These are phyloP conservation scores for Malassezia psittaci DNA, from an alignment of 1,284 basidiomycete species.

Conservation along the genomic window DNA sequence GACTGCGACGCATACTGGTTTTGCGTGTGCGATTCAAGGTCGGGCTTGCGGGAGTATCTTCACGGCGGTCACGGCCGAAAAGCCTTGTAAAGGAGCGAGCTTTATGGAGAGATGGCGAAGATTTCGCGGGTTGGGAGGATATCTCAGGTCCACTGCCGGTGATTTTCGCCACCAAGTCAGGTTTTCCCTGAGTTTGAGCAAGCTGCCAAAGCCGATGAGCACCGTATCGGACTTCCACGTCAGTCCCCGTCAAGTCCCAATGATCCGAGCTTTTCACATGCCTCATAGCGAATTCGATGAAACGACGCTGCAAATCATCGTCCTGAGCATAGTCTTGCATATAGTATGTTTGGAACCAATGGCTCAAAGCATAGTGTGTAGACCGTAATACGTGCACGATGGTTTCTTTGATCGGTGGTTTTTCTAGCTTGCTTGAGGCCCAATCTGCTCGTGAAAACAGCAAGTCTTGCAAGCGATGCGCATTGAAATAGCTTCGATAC, in stretches of 20 bases:
- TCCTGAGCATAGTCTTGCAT: conserved; percentile 5
- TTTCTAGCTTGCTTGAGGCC: conserved; percentile 7
- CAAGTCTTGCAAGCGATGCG: conserved; percentile 10
- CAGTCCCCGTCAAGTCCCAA: background rate
- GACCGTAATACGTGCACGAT: conserved; percentile 5
- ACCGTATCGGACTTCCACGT: conserved; percentile 2
- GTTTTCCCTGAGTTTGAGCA: background rate
- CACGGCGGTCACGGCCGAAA: background rate
- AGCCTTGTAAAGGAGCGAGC: conserved; percentile 8
- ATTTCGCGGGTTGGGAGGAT: background rate
- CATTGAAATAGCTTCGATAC: conserved; percentile 13
- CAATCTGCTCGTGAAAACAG: conserved; percentile 13
- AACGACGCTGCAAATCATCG: background rate
- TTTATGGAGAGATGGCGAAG: conserved; percentile 8
- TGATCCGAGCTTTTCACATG: conserved; percentile 1
- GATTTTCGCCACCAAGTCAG: background rate
- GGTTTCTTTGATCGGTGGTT: background rate
- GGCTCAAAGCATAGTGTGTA: conserved; percentile 8
- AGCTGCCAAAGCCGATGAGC: conserved; percentile 4
- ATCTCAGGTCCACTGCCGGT: background rate
- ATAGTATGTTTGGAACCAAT: conserved; percentile 15
- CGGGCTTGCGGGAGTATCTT: background rate
- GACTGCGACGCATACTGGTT: background rate
- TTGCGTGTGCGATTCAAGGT: background rate
- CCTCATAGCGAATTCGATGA: conserved; percentile 6